Evolutionary conservation across 2,329 filamentous ascomycete genomes (phyloP).

Genomic region (Zarea fungicola): DNA sequence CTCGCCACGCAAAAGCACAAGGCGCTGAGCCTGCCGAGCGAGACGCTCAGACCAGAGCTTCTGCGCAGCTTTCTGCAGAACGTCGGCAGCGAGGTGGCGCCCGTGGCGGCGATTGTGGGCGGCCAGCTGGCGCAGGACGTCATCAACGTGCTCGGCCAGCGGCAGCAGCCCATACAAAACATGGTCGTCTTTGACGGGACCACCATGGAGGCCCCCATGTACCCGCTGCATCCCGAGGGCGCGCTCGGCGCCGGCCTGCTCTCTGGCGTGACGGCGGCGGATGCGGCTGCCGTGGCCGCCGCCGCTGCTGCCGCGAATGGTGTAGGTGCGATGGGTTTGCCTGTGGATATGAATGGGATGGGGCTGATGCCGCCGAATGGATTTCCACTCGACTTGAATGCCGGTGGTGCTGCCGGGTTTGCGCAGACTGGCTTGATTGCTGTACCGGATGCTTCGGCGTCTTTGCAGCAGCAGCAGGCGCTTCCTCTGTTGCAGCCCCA

Average conservation of each 20-base stretch:
- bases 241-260: conserved; percentile 46
- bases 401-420: no score
- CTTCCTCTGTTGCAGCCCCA: no score
- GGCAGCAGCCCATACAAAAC: conserved; percentile 95
- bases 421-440: no score
- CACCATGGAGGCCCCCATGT: conserved; percentile 70
- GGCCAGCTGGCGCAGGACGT: conserved; percentile 92
- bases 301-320: no score
- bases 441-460: no score
- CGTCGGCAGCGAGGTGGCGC: conserved; percentile 75
- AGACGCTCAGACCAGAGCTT: conserved; percentile 65
- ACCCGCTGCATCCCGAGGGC: conserved; percentile 70
- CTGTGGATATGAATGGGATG: conserved; percentile 4
- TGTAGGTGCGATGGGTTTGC: conserved; percentile 7
- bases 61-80: conserved; percentile 83
- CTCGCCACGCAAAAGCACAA: conserved; percentile 74
- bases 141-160: conserved; percentile 87
- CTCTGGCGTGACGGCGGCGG: conserved; percentile 19
- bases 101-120: conserved; percentile 83
- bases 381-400: no score
- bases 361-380: neutral
- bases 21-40: conserved; percentile 62
- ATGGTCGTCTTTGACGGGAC: conserved; percentile 88
- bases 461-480: no score
- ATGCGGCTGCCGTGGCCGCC: conserved; percentile 9